Evolutionary conservation across 129 eudicot genomes (phyloP).

Genomic region (Ambrosia trifida): DNA sequence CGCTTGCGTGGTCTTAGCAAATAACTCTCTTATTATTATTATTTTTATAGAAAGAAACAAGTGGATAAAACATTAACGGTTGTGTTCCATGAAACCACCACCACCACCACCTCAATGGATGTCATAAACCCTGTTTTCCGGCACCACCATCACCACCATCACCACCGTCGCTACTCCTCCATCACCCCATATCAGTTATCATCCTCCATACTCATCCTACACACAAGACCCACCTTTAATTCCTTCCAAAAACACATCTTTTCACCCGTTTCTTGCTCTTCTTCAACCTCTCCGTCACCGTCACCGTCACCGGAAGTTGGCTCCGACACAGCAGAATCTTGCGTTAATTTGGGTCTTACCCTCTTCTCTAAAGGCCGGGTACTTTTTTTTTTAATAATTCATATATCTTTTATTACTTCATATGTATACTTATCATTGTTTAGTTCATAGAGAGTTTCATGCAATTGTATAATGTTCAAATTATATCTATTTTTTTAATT

Average conservation of each 20-base stretch:
- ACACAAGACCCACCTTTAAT: conserved; percentile 23
- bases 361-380: conserved; percentile 94
- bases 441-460: too few relatives aligned
- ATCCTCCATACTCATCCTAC: conserved; percentile 22
- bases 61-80: conserved; percentile 43
- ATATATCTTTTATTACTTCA: background rate
- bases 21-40: background rate
- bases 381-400: background rate
- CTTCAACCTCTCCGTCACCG: conserved; percentile 56
- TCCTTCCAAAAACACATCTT: conserved; percentile 24
- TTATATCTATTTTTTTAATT: background rate
- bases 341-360: conserved; percentile 77
- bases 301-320: conserved; percentile 49
- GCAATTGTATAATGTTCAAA: too few relatives aligned
- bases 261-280: conserved; percentile 44
- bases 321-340: conserved; percentile 68
- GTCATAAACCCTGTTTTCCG: conserved; percentile 39
- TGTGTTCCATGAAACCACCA: conserved; percentile 31
- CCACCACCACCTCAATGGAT: conserved; percentile 46
- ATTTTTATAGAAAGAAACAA: conserved; percentile 1
- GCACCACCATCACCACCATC: conserved; percentile 21
- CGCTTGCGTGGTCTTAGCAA: too few relatives aligned
- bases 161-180: conserved; percentile 26
- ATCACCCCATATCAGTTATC: conserved; percentile 9
- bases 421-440: background rate